A percentile compares a stretch with the other conserved stretches of the same genome.
Conservation (phyloP, 257 asterid genomes). For the Ajuga chamaepitys region DNA sequence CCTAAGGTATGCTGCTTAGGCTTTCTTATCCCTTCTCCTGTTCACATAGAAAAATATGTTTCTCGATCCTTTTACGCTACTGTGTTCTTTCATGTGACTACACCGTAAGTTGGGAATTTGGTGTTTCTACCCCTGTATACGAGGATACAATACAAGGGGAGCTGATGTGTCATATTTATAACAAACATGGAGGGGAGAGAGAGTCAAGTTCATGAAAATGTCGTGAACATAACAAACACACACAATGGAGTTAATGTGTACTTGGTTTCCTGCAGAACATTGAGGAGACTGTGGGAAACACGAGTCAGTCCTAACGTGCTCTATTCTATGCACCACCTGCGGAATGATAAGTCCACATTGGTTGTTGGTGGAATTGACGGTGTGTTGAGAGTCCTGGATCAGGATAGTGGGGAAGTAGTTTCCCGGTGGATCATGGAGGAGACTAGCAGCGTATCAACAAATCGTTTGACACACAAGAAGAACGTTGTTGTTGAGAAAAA, state of each 20-base stretch:
- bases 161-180: no score
- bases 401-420: slow-evolving; percentile 59
- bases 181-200: background rate
- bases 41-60: background rate
- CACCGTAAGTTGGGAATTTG: no score
- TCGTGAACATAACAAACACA: no score
- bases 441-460: slow-evolving; percentile 15
- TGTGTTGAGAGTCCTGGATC: slow-evolving; percentile 64
- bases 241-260: background rate
- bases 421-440: slow-evolving; percentile 58
- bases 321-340: slow-evolving; percentile 66
- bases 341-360: slow-evolving; percentile 53
- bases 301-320: slow-evolving; percentile 71
- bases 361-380: slow-evolving; percentile 95
- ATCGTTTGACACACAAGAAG: slow-evolving; percentile 18
- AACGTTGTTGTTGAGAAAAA: slow-evolving; percentile 31
- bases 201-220: background rate
- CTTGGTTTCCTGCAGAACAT: slow-evolving; percentile 32
- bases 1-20: slow-evolving; percentile 45
- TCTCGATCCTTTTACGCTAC: no score
- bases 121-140: no score
- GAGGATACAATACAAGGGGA: background rate
- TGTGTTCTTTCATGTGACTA: no score
- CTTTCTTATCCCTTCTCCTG: background rate
- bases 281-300: slow-evolving; percentile 55